phyloP scores from a whole-genome alignment of 1,284 basidiomycete genomes.

The Malassezia vespertilionis region DNA sequence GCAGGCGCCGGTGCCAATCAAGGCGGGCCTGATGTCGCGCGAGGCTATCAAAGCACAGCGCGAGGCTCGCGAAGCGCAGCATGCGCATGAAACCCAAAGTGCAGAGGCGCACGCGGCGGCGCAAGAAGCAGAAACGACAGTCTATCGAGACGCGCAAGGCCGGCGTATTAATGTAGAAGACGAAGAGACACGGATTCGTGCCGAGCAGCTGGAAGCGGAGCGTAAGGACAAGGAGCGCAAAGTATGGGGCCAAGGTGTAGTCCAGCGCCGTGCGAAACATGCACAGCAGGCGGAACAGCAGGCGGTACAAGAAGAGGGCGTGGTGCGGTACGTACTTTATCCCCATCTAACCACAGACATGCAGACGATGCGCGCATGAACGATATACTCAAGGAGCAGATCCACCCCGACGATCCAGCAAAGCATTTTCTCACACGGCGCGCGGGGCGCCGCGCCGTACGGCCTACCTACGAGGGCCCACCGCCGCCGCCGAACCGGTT shows the following conservation, averaged over 20 bases:
- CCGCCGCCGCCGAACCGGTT: conserved; percentile 87
- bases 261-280: conserved; percentile 63
- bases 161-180: conserved; percentile 75
- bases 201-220: conserved; percentile 11
- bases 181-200: conserved; percentile 60
- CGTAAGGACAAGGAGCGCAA: conserved; percentile 70
- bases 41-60: conserved; percentile 15
- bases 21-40: conserved; percentile 11
- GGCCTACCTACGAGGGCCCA: conserved; percentile 73
- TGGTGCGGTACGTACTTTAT: conserved; percentile 1
- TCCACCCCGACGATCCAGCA: conserved; percentile 89
- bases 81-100: conserved; percentile 49
- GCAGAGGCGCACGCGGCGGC: conserved; percentile 50
- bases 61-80: conserved; percentile 12
- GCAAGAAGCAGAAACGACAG: conserved; percentile 61
- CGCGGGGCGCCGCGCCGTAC: conserved; percentile 49
- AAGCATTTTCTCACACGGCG: conserved; percentile 74
- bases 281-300: conserved; percentile 40
- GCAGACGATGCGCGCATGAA: conserved; percentile 78
- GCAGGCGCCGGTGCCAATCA: neutral
- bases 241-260: conserved; percentile 83
- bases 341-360: conserved; percentile 46
- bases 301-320: conserved; percentile 2
- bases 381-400: conserved; percentile 63
- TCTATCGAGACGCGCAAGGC: conserved; percentile 83